Base-by-base conservation (phyloP, 768 basidiomycete species). In the Termitomyces sp. region DNA sequence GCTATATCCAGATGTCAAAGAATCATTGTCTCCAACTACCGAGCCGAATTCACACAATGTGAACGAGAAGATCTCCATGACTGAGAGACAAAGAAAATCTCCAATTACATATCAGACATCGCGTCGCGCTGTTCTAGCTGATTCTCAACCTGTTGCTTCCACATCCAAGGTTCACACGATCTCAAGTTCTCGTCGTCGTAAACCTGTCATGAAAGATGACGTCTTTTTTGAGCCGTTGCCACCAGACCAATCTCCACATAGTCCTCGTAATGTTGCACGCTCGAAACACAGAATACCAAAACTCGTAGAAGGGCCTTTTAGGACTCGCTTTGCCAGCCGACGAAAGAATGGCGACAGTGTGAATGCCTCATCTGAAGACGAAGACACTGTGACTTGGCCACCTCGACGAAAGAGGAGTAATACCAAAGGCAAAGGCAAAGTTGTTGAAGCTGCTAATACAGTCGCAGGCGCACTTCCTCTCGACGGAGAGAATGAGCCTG, bases 301-400 rank as follows among this genome's bases (percentile, higher is more conserved):
- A 58, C 60, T 72, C 14, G 53, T 65, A 1, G 68, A 74, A 43
- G 72, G 70, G n/a, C 65, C 68, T 9, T 73, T 71, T 53, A 60
- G 69, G 3, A 70, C 64, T 26, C 57, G 61, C 8, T 69, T 70
- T 48, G 58, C 61, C 4, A 62, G 61, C 0, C 53, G 62, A 42
- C 59, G 54, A n/a, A 50, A 56, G 24, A 55, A 1, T 24, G 35
- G 5, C 54, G 49, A 52, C 14, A 38, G 3, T 47, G 55, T 4
- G n/a, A 48, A 20, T 51, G 53, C 60, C 24, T 66, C 60, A 18
- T 58, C 64, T 16, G 67, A 67, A 18, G 62, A 62, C 26, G 64
- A 38, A 2, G 22, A 57, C 16, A n/a, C 35, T 10, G 40, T 30
- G 13, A 42, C 40, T 26, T 70, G 71, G 73, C 70, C 70, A 8